Evolutionary conservation across 805 yeast species (phyloP).

Genomic region (Barnettozyma populi): DNA sequence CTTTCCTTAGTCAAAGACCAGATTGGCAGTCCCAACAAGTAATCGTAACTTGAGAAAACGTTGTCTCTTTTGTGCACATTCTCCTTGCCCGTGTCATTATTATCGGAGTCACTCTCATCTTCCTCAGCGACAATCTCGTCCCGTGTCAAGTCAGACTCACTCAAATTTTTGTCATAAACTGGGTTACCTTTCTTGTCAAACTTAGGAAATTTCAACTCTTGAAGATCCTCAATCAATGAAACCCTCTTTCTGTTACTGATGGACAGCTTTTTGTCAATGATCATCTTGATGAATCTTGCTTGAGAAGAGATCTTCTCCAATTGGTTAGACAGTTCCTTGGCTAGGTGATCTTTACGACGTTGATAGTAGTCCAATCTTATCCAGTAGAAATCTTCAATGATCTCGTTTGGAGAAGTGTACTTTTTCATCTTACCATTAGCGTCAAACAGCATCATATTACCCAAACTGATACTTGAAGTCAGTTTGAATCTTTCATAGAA

Average conservation of each 20-base stretch:
- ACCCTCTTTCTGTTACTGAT: conserved; percentile 73
- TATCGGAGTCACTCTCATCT: conserved; percentile 34
- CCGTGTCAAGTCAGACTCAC: conserved; percentile 20
- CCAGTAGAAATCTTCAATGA: conserved; percentile 76
- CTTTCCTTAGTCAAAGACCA: conserved; percentile 92
- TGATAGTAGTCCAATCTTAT: conserved; percentile 88
- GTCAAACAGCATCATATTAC: conserved; percentile 96
- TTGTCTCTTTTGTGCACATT: conserved; percentile 42
- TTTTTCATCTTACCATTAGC: conserved; percentile 80
- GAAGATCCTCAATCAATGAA: conserved; percentile 57
- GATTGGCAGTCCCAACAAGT: conserved; percentile 84
- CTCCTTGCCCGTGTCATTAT: conserved; percentile 29
- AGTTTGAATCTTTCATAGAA: conserved; percentile 81
- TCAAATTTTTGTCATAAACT: conserved; percentile 38
- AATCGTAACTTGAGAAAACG: conserved; percentile 67
- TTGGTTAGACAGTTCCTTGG: conserved; percentile 63
- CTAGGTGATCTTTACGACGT: conserved; percentile 78
- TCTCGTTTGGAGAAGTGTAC: conserved; percentile 71
- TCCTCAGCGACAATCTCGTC: conserved; percentile 38
- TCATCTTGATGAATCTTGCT: conserved; percentile 87
- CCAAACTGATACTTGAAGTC: conserved; percentile 56
- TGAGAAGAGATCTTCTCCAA: conserved; percentile 72
- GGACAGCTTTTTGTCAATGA: conserved; percentile 65
- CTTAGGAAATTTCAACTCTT: conserved; percentile 63
- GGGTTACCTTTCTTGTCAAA: conserved; percentile 68